Evolutionary conservation across 352 stramenopile species (phyloP).

Genomic region (Phytopythium kandeliae): DNA sequence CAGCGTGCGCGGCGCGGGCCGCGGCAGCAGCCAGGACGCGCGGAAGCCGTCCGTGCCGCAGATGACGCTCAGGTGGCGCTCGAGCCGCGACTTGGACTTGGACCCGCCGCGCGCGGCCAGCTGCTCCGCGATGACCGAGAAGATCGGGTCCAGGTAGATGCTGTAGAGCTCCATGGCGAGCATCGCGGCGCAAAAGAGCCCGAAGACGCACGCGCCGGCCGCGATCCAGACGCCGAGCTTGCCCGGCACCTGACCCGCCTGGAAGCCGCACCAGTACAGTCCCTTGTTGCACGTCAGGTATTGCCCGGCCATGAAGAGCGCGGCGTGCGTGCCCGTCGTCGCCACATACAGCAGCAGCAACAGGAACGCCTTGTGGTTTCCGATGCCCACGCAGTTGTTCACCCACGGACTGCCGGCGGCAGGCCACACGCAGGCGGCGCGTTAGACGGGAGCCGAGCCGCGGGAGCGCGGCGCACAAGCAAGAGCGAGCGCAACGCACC

Average conservation of each 20-base stretch:
- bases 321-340: conserved; percentile 46
- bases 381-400: conserved; percentile 83
- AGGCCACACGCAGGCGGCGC: conserved; percentile 6
- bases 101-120: conserved; percentile 40
- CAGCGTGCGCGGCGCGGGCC: conserved; percentile 30
- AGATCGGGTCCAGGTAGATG: conserved; percentile 57
- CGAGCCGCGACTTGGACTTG: conserved; percentile 54
- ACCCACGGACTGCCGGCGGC: conserved; percentile 69
- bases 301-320: conserved; percentile 47
- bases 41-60: conserved; percentile 69
- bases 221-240: conserved; percentile 61
- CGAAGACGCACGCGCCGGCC: conserved; percentile 60
- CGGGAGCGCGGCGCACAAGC: too few relatives aligned
- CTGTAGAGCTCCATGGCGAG: conserved; percentile 75
- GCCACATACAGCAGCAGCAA: conserved; percentile 76
- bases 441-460: not conserved
- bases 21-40: conserved; percentile 56
- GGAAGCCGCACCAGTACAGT: conserved; percentile 46
- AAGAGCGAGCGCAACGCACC: conserved; percentile 36
- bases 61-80: conserved; percentile 71
- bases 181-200: conserved; percentile 74
- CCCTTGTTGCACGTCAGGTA: conserved; percentile 30
- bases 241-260: conserved; percentile 52
- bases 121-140: conserved; percentile 49
- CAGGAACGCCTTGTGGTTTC: conserved; percentile 80